Evolutionary conservation across 1,284 basidiomycete species (phyloP), one percentile per base, ranked within the genome.

Genomic region (Mycena sp.): DNA sequence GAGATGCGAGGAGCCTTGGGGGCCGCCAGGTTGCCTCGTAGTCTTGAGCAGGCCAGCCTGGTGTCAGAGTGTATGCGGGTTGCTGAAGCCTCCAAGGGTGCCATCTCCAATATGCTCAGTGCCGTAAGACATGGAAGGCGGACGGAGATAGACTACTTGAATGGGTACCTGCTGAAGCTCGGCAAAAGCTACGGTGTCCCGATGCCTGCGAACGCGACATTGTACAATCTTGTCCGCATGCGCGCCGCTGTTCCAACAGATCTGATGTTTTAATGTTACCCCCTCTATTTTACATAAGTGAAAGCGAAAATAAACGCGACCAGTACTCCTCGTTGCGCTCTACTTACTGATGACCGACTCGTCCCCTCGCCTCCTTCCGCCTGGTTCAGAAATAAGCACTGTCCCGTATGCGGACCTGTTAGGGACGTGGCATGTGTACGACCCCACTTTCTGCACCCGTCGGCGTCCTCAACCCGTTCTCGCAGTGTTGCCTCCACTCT

Each of bases 141-240:
- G 25, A 95, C 94, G 0, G 94, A 96, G 78, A 85, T 96, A 38
- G 87, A 92, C 25, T 95, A 84, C 71, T 85, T 99, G 73, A 97
- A 95, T 70, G 96, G 97, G 7, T 94, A 96, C 75, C 76, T 99
- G 49, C 73, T 88, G 25, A 78, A 80, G 11, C 78, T 96, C 6
- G 96, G 92, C 9, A 70, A 78, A 48, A 78, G 81, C 43, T 85
- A 92, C 69, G 78, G 80, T 4, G 81, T 96, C 35, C 76, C 78
- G 10, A 91, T 90, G 70, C 88, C 89, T 0, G 79, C 84, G 14
- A 93, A 89, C 68, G 77, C 84, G 21, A 80, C 85, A 48, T 76
- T 98, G 48, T 75, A 83, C 21, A 81, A 89, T 57, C 80, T 96
- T 72, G 76, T 84, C 65, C 78, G 78, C 60, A 72, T 82, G 72